These are phyloP conservation scores for Leersia perrieri DNA, from an alignment of 176 grass and related monocot genomes.

Conservation along the genomic window DNA sequence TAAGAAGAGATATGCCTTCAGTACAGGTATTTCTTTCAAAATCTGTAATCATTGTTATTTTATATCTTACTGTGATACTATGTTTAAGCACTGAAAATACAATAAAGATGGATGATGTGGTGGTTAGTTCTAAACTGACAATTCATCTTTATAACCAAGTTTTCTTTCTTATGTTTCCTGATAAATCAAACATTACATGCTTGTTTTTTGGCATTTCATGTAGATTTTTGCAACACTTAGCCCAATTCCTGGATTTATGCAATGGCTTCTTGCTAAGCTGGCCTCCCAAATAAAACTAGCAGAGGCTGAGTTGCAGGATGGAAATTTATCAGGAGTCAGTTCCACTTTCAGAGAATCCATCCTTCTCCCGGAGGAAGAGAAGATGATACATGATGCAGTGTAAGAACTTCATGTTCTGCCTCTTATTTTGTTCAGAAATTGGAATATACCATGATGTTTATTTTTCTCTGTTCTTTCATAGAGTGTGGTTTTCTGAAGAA, in stretches of 20 bases:
- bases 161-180: background rate
- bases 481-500: background rate
- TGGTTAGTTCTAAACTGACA: constrained; percentile 9
- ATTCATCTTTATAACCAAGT: background rate
- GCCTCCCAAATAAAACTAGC: constrained; percentile 78
- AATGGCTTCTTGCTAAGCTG: constrained; percentile 92
- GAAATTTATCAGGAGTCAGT: constrained; percentile 21
- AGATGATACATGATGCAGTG: constrained; percentile 57
- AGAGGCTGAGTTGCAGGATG: constrained; percentile 39
- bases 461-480: constrained; percentile 10
- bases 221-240: constrained; percentile 87
- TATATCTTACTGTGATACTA: background rate
- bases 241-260: constrained; percentile 88
- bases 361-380: constrained; percentile 81
- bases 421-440: background rate
- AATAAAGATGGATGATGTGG: background rate
- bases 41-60: background rate
- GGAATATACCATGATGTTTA: background rate
- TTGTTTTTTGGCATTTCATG: constrained; percentile 27
- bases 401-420: constrained; percentile 39
- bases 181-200: constrained; percentile 8
- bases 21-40: constrained; percentile 51
- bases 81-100: background rate
- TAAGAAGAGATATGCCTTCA: constrained; percentile 81
- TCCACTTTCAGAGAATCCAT: constrained; percentile 77